These are phyloP conservation scores for Aureobasidium subglaciale DNA, from an alignment of 2,329 filamentous ascomycete genomes.

Conservation along the genomic window DNA sequence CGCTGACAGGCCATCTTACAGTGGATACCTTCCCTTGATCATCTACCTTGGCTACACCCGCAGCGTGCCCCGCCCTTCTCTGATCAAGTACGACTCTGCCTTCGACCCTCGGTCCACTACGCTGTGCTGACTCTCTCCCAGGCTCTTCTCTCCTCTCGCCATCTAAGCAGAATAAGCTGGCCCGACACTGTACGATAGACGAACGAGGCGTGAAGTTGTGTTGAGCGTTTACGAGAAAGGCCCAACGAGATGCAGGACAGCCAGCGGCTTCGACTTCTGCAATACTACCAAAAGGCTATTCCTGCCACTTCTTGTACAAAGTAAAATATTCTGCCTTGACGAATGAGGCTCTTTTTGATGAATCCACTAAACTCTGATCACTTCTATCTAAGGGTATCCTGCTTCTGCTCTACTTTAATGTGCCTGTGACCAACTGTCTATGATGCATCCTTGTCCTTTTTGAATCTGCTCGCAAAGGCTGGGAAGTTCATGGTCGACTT, in stretches of 20 bases:
- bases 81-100: conserved; percentile 53
- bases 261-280: background rate
- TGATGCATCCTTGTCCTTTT: conserved; percentile 6
- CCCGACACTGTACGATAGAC: conserved; percentile 10
- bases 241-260: background rate
- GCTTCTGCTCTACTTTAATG: background rate
- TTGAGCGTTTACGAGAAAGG: background rate
- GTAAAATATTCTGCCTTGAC: background rate
- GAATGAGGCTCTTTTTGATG: conserved; percentile 1
- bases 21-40: conserved; percentile 93
- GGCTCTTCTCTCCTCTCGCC: conserved; percentile 22
- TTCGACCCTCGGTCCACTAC: background rate
- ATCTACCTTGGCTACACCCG: conserved; percentile 95
- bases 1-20: conserved; percentile 31
- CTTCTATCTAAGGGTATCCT: background rate
- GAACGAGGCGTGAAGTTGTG: background rate
- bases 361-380: background rate
- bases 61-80: conserved; percentile 80
- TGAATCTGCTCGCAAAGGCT: conserved; percentile 18
- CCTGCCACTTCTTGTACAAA: conserved; percentile 3
- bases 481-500: conserved; percentile 17
- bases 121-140: background rate
- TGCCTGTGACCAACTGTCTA: background rate
- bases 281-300: background rate
- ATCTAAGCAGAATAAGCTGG: conserved; percentile 11